Percentiles rank a stretch among this genome's conserved stretches.
Conservation (phyloP, 2,329 filamentous ascomycete species). For the Alternaria novae-zelandiae region DNA sequence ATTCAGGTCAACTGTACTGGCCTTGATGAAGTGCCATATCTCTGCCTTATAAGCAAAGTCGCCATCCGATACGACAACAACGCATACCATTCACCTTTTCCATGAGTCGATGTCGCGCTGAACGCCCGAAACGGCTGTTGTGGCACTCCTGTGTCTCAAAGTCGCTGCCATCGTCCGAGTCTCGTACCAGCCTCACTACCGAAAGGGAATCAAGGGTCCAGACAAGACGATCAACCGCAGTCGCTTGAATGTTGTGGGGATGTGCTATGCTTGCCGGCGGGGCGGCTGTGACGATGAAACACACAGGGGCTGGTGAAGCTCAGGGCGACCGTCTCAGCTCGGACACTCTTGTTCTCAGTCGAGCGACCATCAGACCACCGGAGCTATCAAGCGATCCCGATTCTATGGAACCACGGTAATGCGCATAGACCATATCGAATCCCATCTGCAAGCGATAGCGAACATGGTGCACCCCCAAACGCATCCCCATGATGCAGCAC, state of each 20-base stretch:
- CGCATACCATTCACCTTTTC: not conserved
- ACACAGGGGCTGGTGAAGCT: slow-evolving; percentile 3
- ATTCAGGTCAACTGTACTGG: slow-evolving; percentile 37
- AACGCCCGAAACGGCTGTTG: slow-evolving; percentile 28
- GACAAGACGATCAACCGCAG: slow-evolving; percentile 4
- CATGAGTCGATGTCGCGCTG: not conserved
- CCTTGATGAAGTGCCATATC: slow-evolving; percentile 11
- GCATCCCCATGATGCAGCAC: not conserved
- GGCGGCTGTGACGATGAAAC: slow-evolving; percentile 27
- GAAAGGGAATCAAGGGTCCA: not conserved
- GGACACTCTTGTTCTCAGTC: not conserved
- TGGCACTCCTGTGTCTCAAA: slow-evolving; percentile 29
- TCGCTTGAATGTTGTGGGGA: slow-evolving; percentile 8
- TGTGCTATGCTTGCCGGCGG: slow-evolving; percentile 11
- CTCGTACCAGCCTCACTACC: slow-evolving; percentile 20
- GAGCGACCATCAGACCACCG: slow-evolving; percentile 20
- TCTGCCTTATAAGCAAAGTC: slow-evolving; percentile 36
- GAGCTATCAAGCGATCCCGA: not conserved
- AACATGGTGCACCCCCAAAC: not conserved
- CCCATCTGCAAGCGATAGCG: not conserved
- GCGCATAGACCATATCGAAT: not conserved
- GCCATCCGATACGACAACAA: not conserved
- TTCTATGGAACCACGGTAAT: not conserved
- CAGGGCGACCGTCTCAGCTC: slow-evolving; percentile 15
- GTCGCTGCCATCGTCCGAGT: slow-evolving; percentile 27